Evolutionary conservation across 2,329 filamentous ascomycete genomes (phyloP).

Genomic region (Microsporum audouinii): DNA sequence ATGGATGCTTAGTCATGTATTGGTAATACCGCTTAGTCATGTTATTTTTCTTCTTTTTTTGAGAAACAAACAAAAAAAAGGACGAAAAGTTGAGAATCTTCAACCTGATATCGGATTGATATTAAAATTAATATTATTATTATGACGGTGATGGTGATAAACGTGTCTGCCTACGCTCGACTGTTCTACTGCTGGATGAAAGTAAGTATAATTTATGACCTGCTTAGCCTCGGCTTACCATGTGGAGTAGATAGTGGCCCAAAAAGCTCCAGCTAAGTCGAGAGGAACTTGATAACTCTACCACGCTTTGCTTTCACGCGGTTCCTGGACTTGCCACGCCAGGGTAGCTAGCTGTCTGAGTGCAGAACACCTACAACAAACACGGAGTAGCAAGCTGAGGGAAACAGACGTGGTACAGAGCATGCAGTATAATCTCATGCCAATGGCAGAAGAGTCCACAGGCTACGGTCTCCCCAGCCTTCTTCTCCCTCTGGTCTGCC

Average conservation of each 20-base stretch:
- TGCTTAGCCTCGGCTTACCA: slow-evolving; percentile 1
- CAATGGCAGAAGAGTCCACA: not conserved
- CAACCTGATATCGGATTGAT: too few species aligned
- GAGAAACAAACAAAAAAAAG: not conserved
- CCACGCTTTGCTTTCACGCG: not conserved
- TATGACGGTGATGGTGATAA: not conserved
- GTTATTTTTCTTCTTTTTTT: not conserved
- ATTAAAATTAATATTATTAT: not conserved
- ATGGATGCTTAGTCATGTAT: not conserved
- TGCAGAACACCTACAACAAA: not conserved
- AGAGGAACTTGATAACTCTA: not conserved
- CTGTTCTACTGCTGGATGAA: not conserved
- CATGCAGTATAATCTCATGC: slow-evolving; percentile 1
- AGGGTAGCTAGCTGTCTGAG: not conserved
- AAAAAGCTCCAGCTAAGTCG: not conserved
- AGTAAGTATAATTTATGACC: not conserved
- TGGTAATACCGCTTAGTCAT: not conserved
- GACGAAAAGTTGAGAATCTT: too few species aligned
- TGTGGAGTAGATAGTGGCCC: not conserved
- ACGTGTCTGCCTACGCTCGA: not conserved
- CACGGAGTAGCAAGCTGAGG: not conserved
- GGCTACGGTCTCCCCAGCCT: not conserved
- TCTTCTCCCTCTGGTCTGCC: not conserved
- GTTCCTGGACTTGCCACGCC: not conserved
- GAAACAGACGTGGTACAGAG: not conserved